Base-by-base conservation (phyloP, 495 filamentous ascomycete genomes). In the Neurospora cerealis region DNA sequence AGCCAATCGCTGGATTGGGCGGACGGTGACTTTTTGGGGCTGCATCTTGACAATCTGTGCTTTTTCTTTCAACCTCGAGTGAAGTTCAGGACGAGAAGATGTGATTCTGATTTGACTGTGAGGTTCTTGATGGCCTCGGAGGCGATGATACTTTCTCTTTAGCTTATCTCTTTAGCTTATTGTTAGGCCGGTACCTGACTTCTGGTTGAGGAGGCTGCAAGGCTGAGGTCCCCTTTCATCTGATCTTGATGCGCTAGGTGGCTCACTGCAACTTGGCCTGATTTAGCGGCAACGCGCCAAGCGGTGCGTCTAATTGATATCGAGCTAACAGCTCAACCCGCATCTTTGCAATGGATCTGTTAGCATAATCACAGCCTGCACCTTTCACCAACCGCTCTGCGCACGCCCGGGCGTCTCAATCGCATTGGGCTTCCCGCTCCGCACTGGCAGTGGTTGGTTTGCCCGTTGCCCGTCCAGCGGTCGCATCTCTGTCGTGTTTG, bases 1-100 rank as follows among this genome's bases (percentile, higher is more conserved):
- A 1, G 94, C 95, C 77, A 99, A 91, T 75, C 91, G 94, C 78
- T 97, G 93, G 77, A 99, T 94, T 9, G 95, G 96, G 46, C 96
- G 87, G 10, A 74, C 28, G 54, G 54, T 66, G 2, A 7, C 28
- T 34, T 66, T 66, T 48, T 75, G 78, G 34, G 77, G 78, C 69
- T 78, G 78, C 81, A 81, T 81, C 17, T 48, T 78, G 37, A 28
- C 24, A 28, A 28, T 28, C 24, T 28, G 24, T 28, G 37, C 37
- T 38, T 10, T 38, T 8, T 9, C 37, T 38, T 38, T 38, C 37
- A 10, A 10, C 1, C 0, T 10, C 37, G 37, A 28, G 24, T 28
- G 0, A 28, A 28, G 24, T 28, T 28, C 24, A 28, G 24, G 24
- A 38, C 8, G 37, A 38, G 37, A 38, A 38, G 37, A 10, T 10